A percentile compares a stretch with the other conserved stretches of the same genome.
Conservation (phyloP, 2,329 filamentous ascomycete genomes). For the Diaporthe nobilis region DNA sequence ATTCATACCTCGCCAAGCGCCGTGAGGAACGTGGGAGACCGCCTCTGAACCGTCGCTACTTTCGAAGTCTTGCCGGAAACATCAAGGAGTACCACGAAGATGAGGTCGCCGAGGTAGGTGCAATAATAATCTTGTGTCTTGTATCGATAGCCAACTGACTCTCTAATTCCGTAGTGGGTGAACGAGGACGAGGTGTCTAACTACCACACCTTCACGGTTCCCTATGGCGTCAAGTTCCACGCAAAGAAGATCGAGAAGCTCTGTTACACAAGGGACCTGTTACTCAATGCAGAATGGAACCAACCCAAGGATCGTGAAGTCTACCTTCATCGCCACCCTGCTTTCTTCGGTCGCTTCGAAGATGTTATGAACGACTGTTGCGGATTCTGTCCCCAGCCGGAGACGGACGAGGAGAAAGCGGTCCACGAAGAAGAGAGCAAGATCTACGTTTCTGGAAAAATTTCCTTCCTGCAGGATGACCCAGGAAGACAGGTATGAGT, state of each 20-base stretch:
- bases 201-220: conserved; percentile 83
- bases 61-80: conserved; percentile 71
- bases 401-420: conserved; percentile 79
- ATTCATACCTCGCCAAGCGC: conserved; percentile 78
- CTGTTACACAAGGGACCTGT: conserved; percentile 83
- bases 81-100: conserved; percentile 84
- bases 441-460: conserved; percentile 80
- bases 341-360: conserved; percentile 83
- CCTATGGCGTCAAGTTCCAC: conserved; percentile 73
- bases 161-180: conserved; percentile 67
- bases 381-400: conserved; percentile 79
- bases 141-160: neutral
- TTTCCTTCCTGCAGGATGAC: conserved; percentile 84
- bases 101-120: conserved; percentile 76
- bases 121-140: neutral
- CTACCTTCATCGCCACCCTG: conserved; percentile 85
- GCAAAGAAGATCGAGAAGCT: conserved; percentile 85
- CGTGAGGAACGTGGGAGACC: conserved; percentile 81
- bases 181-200: conserved; percentile 82
- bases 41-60: conserved; percentile 56
- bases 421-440: conserved; percentile 80
- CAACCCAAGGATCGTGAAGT: conserved; percentile 80
- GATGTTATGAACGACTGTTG: conserved; percentile 88
- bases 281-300: conserved; percentile 92
- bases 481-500: conserved; percentile 77